Base-by-base conservation (phyloP, 441 rosid genomes). In the Pelargonium citronellum region DNA sequence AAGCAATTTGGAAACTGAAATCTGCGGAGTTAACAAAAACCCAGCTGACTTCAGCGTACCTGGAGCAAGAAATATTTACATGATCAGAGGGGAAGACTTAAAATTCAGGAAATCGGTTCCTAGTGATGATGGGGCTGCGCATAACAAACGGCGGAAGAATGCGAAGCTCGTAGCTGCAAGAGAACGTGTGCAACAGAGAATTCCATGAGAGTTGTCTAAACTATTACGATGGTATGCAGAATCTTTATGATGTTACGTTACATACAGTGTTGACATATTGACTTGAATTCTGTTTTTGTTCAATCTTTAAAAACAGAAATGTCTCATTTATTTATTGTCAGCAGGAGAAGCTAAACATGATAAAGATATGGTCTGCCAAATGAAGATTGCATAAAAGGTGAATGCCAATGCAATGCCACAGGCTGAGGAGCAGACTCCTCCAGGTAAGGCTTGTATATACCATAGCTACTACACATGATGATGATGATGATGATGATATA, bases 21-120 rank as follows among this genome's bases (percentile, higher is more conserved):
- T 70, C 67, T 96, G 99, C 84, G 72, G 64, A 34, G 63, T 90
- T 51, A 96, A 91, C 74, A 82, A 87, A 74, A 96, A 96, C 80
- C 99, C 99, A 16, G 92, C 97, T 62, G 99, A 96, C 83, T 96
- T 91, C 77, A 87, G 87, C 68, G 10, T 77, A 10, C 86, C 96
- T 68, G 96, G 77, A 77, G 86, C 81, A 73, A 86, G 87, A 39
- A 96, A 91, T 81, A 58, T 61, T 16, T 90, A 83, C 86, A 91
- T 87, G 88, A 84, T 90, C 61, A 73, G 79, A 13, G 89, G 91
- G 39, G 83, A 83, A 71, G 85, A 80, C 75, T 84, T 90, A 12
- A 86, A 80, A 78, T 76, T 80, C 71, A 71, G 80, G 47, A 83
- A 78, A 79, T 57, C 72, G 58, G 67, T 73, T 74, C 74, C 75